Conservation (phyloP, 148 eudicot genomes). For the Heliamphora exappendiculata region DNA sequence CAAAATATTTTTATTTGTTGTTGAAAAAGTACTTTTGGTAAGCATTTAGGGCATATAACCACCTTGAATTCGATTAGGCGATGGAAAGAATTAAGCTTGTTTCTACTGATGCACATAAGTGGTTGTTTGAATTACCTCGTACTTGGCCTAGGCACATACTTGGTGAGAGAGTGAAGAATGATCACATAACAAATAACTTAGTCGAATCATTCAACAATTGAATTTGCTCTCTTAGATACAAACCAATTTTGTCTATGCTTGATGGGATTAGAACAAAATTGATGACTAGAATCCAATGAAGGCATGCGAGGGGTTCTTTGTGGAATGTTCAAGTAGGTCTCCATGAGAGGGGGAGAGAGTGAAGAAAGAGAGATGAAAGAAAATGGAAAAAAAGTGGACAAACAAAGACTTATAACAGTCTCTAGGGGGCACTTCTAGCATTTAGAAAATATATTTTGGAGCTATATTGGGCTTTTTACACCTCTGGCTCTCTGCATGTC, state of each 20-base stretch:
- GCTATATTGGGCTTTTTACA: no score
- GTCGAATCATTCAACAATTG: neutral
- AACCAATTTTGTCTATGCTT: neutral
- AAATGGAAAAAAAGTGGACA: no score
- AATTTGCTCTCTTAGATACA: neutral
- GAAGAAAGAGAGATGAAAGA: neutral
- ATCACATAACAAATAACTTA: neutral
- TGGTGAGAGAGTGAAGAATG: neutral
- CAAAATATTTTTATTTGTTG: neutral
- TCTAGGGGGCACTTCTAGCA: no score
- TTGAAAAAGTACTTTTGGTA: neutral
- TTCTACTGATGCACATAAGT: neutral
- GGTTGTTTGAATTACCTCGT: neutral
- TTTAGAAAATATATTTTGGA: no score
- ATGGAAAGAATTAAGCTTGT: neutral
- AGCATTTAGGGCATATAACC: neutral
- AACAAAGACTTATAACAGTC: no score
- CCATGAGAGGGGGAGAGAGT: no score
- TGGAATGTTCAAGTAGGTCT: no score
- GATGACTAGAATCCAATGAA: neutral
- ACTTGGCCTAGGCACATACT: neutral
- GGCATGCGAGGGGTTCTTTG: no score
- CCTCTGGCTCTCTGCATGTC: no score
- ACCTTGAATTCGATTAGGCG: neutral
- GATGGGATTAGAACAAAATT: neutral